Base-by-base conservation (phyloP, 2,329 filamentous ascomycete species). In the Ceratocystis huliohia region DNA sequence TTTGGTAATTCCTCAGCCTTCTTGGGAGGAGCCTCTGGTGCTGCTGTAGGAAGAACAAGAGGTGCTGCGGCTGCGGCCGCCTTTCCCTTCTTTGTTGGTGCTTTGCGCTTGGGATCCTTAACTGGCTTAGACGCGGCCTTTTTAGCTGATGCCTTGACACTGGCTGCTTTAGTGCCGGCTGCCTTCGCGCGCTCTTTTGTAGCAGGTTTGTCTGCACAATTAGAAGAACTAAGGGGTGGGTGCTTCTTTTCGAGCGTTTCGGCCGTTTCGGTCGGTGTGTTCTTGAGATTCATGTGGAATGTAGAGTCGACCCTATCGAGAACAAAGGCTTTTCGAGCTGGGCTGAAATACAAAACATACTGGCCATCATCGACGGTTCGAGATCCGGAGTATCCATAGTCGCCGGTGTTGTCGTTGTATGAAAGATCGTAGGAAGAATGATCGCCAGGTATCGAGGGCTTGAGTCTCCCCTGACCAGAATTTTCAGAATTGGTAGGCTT, bases 241-340 rank as follows among this genome's bases (percentile, higher is more conserved):
- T 89, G 86, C 72, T 87, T 81, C 63, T 84, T 81, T 61, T 83
- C 81, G 50, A 95, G 79, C 37, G 83, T 82, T 65, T 81, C 76
- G 70, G 89, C 84, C 65, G 80, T 78, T 71, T 87, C 86, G 70
- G 80, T 82, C 1, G 88, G 89, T 15, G 85, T 85, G 66, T 82
- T 84, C 64, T 83, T 85, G 65, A 96, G 77, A 74, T 96, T 96
- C 87, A 96, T 92, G 72, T 90, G 87, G 76, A 96, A 88, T 48
- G 86, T 86, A n/a, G 86, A 88, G 73, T 90, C 84, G 65, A 96
- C 79, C 64, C 85, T 85, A 77, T 96, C 91, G 65, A 96, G 81
- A 33, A 94, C 85, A 70, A 94, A 94, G 66, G 82, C 87, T 72
- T 93, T 85, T 64, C 84, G 85, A 20, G 80, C 78, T 7, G 87